Conservation (phyloP, 1,284 basidiomycete species). For the Microbotryum silenes-acaulis region DNA sequence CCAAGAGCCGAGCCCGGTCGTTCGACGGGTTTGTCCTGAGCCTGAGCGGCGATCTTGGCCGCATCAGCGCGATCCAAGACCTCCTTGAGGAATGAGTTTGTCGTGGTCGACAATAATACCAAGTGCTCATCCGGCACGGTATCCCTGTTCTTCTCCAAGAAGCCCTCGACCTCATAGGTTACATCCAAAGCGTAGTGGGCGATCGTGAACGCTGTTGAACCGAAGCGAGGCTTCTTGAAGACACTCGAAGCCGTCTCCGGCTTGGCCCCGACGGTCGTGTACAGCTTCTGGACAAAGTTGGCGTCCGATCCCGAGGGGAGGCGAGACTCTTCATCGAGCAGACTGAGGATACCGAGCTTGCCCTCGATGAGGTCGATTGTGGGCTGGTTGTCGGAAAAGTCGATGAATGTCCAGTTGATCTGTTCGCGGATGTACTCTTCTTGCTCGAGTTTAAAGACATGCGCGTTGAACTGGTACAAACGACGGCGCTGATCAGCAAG, state of each 20-base stretch:
- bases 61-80: constrained; percentile 82
- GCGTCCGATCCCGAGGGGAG: constrained; percentile 87
- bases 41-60: constrained; percentile 46
- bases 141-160: constrained; percentile 98
- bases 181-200: constrained; percentile 98
- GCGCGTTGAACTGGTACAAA: constrained; percentile 74
- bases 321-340: constrained; percentile 97
- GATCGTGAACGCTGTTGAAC: constrained; percentile 93
- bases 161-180: constrained; percentile 95
- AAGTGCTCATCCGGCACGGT: constrained; percentile 98
- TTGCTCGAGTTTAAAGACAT: constrained; percentile 96
- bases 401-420: constrained; percentile 99
- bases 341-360: constrained; percentile 85
- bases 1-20: constrained; percentile 21
- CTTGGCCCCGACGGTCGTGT: constrained; percentile 69
- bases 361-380: constrained; percentile 99
- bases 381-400: constrained; percentile 96
- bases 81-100: constrained; percentile 88
- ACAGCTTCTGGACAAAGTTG: constrained; percentile 90
- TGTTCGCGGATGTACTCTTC: constrained; percentile 98
- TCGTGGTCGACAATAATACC: constrained; percentile 70
- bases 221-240: constrained; percentile 97
- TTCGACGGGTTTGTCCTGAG: constrained; percentile 25
- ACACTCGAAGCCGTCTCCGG: constrained; percentile 71
- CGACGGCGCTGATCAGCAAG: constrained; percentile 10